Evolutionary conservation across 2,329 filamentous ascomycete genomes (phyloP), one percentile per base, ranked within the genome.

Genomic region (Coniochaeta hoffmannii): DNA sequence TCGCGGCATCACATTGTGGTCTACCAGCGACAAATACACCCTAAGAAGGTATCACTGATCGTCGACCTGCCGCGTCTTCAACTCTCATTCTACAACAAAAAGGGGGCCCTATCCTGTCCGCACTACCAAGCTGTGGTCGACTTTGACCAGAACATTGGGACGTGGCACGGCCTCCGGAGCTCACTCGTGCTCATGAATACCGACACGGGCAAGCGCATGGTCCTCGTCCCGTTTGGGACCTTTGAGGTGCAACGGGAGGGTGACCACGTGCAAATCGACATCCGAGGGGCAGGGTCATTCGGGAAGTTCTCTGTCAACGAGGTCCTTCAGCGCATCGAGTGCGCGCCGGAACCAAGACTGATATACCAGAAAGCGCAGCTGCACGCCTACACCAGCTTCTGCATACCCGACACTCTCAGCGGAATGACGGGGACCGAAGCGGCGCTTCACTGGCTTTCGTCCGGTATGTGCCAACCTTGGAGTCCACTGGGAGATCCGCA

Each of bases 391-490:
- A 88, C 85, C 0, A 83, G 83, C 0, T 80, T 77, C 24, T 61
- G 76, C 0, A 34, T 87, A 0, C 76, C 80, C 0, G 85, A 88
- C 61, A 65, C 70, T 0, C 71, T 88, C 0, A 87, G 83, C 0
- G 68, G 73, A 0, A 71, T 75, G 0, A 87, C 81, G 0, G 85
- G 85, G 0, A 77, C 75, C 0, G 84, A 88, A 61, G 82, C 86
- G 63, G 77, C 82, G 0, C 56, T 83, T 0, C 66, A 72, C 2
- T 74, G 72, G 26, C 66, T 87, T 0, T 62, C 65, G 2, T 80
- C 80, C 0, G 79, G 75, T 0, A 65, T 66, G 1, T 77, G 74
- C 31, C 77, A 80, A 49, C 77, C 78, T 1, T 81, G 77, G 76
- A 60, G 53, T 0, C 68, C 72, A 0, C 46, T 77, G 1, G 31